A percentile compares a stretch with the other conserved stretches of the same genome.
Evolutionary conservation across 2,329 filamentous ascomycete genomes (phyloP).

Genomic region (Neonectria faginata): DNA sequence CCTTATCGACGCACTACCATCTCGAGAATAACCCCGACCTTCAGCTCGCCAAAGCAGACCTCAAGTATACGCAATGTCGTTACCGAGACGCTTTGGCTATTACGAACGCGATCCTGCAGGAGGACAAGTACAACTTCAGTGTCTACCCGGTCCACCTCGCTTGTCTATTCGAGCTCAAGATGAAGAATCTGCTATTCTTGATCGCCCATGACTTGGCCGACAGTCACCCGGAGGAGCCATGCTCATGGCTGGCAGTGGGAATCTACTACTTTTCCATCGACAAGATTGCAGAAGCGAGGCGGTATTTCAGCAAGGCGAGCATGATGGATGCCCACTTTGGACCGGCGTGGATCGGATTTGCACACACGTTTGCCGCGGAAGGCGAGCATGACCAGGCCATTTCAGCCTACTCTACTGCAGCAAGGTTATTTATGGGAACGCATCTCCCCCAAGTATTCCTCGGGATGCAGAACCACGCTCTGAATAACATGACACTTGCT

Average conservation of each 20-base stretch:
- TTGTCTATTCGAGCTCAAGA: conserved; percentile 86
- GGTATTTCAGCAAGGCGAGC: conserved; percentile 97
- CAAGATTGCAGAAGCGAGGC: conserved; percentile 90
- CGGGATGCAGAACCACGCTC: conserved; percentile 96
- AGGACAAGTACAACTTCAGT: conserved; percentile 89
- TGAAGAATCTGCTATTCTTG: conserved; percentile 90
- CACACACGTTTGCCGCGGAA: conserved; percentile 96
- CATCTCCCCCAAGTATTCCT: conserved; percentile 96
- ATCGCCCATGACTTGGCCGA: conserved; percentile 94
- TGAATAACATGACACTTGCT: conserved; percentile 94
- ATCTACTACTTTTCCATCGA: conserved; percentile 93
- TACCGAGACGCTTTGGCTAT: conserved; percentile 88
- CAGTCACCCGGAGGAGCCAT: conserved; percentile 89
- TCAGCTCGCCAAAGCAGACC: conserved; percentile 87
- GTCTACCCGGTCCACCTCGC: conserved; percentile 93
- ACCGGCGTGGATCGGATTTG: conserved; percentile 98
- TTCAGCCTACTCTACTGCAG: conserved; percentile 95
- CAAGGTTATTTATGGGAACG: conserved; percentile 94
- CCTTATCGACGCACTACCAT: conserved; percentile 92
- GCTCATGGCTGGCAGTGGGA: conserved; percentile 93
- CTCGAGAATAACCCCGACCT: conserved; percentile 89
- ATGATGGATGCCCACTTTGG: conserved; percentile 98
- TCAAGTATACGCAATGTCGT: conserved; percentile 93
- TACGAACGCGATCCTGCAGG: conserved; percentile 83
- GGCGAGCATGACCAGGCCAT: conserved; percentile 99